A percentile compares a stretch with the other conserved stretches of the same genome.
Evolutionary conservation across 208 protist genomes (phyloP).

Genomic region (Porcisia hertigi): DNA sequence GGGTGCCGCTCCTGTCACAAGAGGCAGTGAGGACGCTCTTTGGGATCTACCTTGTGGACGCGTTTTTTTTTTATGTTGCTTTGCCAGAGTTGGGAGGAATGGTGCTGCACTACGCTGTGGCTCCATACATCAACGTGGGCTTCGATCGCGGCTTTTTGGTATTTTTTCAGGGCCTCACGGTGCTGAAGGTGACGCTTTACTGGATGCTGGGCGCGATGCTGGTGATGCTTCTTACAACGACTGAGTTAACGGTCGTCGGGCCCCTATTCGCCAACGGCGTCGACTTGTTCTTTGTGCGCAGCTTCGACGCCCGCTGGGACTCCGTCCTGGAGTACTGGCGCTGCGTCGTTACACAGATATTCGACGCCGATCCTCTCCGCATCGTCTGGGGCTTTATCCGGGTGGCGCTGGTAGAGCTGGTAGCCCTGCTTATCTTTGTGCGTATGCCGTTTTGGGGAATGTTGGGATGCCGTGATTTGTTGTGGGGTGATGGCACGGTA

Average conservation of each 20-base stretch:
- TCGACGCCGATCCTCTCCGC: constrained; percentile 56
- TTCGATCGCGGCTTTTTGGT: constrained; percentile 27
- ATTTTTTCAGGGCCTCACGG: constrained; percentile 38
- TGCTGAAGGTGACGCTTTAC: constrained; percentile 54
- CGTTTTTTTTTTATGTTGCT: constrained; percentile 52
- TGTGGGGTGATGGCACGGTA: constrained; percentile 24
- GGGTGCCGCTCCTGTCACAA: constrained; percentile 35
- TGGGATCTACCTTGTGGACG: constrained; percentile 51
- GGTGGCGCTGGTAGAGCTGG: constrained; percentile 47
- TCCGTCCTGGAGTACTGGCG: constrained; percentile 47
- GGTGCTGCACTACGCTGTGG: constrained; percentile 55
- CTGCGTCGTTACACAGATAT: constrained; percentile 64
- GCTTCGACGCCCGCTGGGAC: constrained; percentile 61
- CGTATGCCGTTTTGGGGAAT: constrained; percentile 37
- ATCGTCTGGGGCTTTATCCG: constrained; percentile 49
- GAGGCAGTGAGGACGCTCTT: constrained; percentile 49
- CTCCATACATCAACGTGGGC: constrained; percentile 56
- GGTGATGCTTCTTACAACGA: constrained; percentile 51
- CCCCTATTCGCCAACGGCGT: constrained; percentile 82
- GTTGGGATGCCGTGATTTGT: constrained; percentile 25
- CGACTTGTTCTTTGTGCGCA: constrained; percentile 76
- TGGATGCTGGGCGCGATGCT: constrained; percentile 55
- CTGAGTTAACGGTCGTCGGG: constrained; percentile 54
- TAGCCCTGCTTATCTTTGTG: constrained; percentile 62
- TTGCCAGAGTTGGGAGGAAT: constrained; percentile 53